These are phyloP conservation scores for Coccomyxa sp. DNA, from an alignment of 139 green algal species.

Conservation along the genomic window DNA sequence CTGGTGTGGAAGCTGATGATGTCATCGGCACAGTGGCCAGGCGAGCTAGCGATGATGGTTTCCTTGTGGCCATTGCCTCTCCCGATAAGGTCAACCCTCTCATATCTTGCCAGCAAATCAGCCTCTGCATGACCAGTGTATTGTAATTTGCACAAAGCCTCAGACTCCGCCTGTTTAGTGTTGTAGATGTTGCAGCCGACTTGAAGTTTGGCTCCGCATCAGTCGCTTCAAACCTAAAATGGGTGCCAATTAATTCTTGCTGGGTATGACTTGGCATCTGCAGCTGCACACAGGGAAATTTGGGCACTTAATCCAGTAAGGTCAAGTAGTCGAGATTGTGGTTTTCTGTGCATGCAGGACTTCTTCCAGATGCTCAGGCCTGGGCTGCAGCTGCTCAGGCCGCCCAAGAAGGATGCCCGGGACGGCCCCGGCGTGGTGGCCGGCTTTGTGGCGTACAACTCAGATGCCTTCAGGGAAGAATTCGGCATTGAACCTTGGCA, in stretches of 20 bases:
- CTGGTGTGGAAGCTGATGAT: constrained; percentile 71
- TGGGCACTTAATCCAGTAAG: too few species aligned
- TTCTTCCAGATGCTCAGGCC: constrained; percentile 66
- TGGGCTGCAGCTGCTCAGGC: constrained; percentile 50
- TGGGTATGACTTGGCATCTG: too few species aligned
- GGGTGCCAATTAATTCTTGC: too few species aligned
- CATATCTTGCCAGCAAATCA: too few species aligned
- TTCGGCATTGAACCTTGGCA: constrained; percentile 35
- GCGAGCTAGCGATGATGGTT: constrained; percentile 23
- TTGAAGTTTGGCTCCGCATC: too few species aligned
- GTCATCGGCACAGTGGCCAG: constrained; percentile 54
- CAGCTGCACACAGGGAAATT: too few species aligned
- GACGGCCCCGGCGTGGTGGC: neutral
- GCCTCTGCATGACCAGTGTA: too few species aligned
- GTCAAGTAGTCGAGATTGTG: too few species aligned
- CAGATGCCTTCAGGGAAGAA: constrained; percentile 11
- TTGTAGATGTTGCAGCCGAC: too few species aligned
- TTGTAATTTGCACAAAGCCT: too few species aligned
- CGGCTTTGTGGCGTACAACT: constrained; percentile 37
- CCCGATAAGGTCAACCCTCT: constrained; percentile 47
- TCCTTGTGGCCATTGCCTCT: constrained; percentile 53
- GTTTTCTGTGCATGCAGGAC: constrained; percentile 28
- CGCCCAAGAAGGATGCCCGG: constrained; percentile 26
- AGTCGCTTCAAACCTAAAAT: too few species aligned
- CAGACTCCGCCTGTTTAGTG: too few species aligned